A percentile compares a stretch with the other conserved stretches of the same genome.
Evolutionary conservation across 192 early-diverging fungal species (phyloP).

Genomic region (Funneliformis geosporum): DNA sequence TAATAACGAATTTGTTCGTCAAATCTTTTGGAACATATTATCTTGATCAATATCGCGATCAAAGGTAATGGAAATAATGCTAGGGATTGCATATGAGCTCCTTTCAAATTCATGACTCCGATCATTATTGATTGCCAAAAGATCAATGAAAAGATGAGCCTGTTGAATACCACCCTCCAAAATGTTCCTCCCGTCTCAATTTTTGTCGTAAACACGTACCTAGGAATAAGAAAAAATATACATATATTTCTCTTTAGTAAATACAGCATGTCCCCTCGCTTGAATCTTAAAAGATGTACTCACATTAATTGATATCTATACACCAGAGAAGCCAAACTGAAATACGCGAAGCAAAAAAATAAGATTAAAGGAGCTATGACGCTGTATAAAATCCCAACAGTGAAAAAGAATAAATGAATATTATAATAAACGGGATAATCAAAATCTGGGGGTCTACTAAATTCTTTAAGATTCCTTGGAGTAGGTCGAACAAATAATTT

Average conservation of each 20-base stretch:
- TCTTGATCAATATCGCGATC: constrained; percentile 56
- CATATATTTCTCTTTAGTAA: not conserved
- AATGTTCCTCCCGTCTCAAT: constrained; percentile 72
- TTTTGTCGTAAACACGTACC: constrained; percentile 72
- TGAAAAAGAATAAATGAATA: constrained; percentile 68
- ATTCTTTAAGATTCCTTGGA: constrained; percentile 66
- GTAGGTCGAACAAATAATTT: constrained; percentile 63
- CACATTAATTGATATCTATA: constrained; percentile 76
- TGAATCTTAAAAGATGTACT: not conserved
- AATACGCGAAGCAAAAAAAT: constrained; percentile 64
- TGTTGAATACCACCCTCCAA: constrained; percentile 70
- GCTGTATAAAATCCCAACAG: constrained; percentile 70
- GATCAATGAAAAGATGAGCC: constrained; percentile 62
- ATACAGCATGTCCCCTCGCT: not conserved
- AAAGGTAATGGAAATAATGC: constrained; percentile 62
- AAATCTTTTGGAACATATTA: constrained; percentile 47
- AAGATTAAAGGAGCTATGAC: constrained; percentile 70
- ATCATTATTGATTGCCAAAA: constrained; percentile 72
- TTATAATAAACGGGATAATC: constrained; percentile 73
- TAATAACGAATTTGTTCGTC: constrained; percentile 60
- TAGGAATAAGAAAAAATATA: constrained; percentile 2
- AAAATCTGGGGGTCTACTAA: constrained; percentile 68
- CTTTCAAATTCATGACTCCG: constrained; percentile 57
- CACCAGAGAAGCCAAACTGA: constrained; percentile 64
- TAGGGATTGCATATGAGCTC: constrained; percentile 43